Evolutionary conservation across 2,329 filamentous ascomycete species (phyloP), one percentile per base, ranked within the genome.

Genomic region (Cladophialophora yegresii): DNA sequence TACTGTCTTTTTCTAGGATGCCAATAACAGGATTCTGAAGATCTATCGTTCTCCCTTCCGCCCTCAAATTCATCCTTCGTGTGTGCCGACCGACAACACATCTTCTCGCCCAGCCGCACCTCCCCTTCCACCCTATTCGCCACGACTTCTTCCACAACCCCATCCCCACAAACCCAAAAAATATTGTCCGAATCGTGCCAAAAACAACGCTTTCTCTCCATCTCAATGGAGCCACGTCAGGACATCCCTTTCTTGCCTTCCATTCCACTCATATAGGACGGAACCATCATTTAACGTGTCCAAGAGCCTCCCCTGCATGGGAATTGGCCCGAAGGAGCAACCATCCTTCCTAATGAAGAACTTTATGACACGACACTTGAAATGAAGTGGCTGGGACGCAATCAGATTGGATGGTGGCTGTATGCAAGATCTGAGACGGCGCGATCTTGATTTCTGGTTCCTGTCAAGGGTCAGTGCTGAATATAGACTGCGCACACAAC

Each of bases 381-480:
- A 64, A 64, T 63, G 58, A 68, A 68, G 66, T 62, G 66, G 66
- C 62, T 66, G 66, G 64, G 58, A 61, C 54, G 62, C 64, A 58
- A 51, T 58, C 12, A 64, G 54, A 68, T 68, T 68, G 66, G 66
- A 32, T 55, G 55, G 20, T 28, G n/a, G 36, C 22, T 13, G 61
- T 66, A 64, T 68, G 66, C 64, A 68, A 58, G 63, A 64, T 66
- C 33, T n/a, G 64, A 58, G 63, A 68, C 66, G 66, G 66, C 66
- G 66, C 55, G 50, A 58, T 68, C 66, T 66, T 63, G 62, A 58
- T 49, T 49, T 54, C 32, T 61, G 20, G 40, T 16, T 40, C 22
- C 40, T 43, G 61, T 43, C 36, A 43, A 43, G 36, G 36, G 36
- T 43, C 16, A n/a, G 16, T 16, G 36, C 16, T 20, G 36, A 43